phyloP scores from a whole-genome alignment of 352 stramenopile species.

The Pythium grandisporangium region DNA sequence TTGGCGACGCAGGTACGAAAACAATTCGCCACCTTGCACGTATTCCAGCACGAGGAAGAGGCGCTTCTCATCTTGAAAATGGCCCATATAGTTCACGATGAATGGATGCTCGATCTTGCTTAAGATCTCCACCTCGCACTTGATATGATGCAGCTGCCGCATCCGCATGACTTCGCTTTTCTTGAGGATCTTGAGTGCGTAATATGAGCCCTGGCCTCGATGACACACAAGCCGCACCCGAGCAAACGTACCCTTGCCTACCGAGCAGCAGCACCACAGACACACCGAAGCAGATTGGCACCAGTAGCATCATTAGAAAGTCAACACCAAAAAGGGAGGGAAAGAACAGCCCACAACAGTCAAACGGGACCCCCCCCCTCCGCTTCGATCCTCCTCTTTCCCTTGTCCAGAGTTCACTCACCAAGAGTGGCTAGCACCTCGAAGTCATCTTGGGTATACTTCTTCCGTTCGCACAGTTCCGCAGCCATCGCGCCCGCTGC shows the following conservation, averaged over 20 bases:
- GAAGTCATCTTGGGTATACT: conserved; percentile 64
- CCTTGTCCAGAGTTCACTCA: background rate
- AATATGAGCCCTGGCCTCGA: conserved; percentile 42
- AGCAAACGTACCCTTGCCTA: conserved; percentile 84
- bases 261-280: background rate
- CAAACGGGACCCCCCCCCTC: too few relatives aligned
- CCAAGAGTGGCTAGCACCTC: conserved; percentile 69
- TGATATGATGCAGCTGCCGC: conserved; percentile 88
- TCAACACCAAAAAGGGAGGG: too few relatives aligned
- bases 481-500: conserved; percentile 20
- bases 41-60: conserved; percentile 91
- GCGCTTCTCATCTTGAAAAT: conserved; percentile 87
- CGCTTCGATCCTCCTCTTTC: background rate
- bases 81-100: conserved; percentile 80
- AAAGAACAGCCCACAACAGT: too few relatives aligned
- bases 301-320: too few relatives aligned
- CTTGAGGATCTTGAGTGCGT: conserved; percentile 90
- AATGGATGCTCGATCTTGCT: conserved; percentile 84
- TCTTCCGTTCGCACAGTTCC: conserved; percentile 16
- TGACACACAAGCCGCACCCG: conserved; percentile 79
- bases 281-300: too few relatives aligned
- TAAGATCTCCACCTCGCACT: conserved; percentile 89
- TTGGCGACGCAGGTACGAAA: conserved; percentile 84
- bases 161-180: conserved; percentile 87
- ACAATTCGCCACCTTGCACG: conserved; percentile 89